These are phyloP conservation scores for Mucor lusitanicus DNA, from an alignment of 371 early-diverging fungal species.

Conservation along the genomic window DNA sequence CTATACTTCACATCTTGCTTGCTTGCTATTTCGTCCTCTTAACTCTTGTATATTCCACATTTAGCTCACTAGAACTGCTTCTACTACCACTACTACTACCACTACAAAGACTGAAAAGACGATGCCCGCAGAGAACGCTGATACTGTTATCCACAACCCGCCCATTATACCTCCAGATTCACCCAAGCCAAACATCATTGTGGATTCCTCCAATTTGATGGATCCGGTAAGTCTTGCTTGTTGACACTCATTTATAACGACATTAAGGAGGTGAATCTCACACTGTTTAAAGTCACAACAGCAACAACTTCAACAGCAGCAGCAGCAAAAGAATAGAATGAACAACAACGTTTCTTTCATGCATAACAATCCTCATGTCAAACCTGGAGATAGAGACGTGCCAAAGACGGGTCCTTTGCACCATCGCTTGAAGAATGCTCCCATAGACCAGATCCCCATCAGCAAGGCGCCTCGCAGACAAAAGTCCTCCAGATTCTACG, in stretches of 20 bases:
- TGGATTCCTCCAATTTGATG: conserved; percentile 6
- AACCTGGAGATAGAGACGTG: conserved; percentile 26
- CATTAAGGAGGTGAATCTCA: background rate
- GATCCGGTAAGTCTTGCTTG: conserved; percentile 1
- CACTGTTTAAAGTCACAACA: background rate
- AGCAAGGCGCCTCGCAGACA: conserved; percentile 83
- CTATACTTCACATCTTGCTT: background rate
- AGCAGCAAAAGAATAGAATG: conserved; percentile 1
- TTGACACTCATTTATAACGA: background rate
- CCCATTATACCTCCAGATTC: conserved; percentile 9
- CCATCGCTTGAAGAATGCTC: conserved; percentile 70
- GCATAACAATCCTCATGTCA: conserved; percentile 26
- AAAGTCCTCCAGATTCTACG: conserved; percentile 83
- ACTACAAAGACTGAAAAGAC: conserved; percentile 15
- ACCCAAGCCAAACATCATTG: conserved; percentile 10
- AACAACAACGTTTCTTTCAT: conserved; percentile 23
- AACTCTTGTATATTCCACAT: background rate
- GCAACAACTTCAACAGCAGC: background rate
- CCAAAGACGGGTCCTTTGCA: conserved; percentile 78
- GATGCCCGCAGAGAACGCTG: conserved; percentile 2
- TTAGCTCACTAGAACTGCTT: conserved; percentile 36
- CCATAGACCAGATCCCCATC: conserved; percentile 79
- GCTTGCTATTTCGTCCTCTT: conserved; percentile 1
- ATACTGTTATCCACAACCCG: background rate
- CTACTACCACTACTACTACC: too few relatives aligned